These are phyloP conservation scores for Heterobasidion occidentale DNA, from an alignment of 1,284 basidiomycete genomes.

Conservation along the genomic window DNA sequence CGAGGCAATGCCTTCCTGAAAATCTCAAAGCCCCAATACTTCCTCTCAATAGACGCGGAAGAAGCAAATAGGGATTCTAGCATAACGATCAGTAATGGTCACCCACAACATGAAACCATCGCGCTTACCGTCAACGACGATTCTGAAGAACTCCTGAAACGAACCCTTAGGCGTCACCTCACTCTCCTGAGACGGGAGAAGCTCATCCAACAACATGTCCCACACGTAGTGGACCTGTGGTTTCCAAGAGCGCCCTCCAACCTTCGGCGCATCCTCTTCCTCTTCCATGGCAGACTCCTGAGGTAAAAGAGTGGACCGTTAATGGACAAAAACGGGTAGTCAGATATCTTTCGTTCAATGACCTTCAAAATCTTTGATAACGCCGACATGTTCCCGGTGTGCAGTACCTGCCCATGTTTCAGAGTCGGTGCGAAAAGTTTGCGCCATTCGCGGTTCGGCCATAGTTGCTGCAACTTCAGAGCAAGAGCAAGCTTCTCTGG, in stretches of 20 bases:
- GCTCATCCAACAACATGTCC: constrained; percentile 74
- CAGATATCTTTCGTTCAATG: constrained; percentile 7
- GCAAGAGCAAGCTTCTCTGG: constrained; percentile 85
- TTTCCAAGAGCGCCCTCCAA: constrained; percentile 58
- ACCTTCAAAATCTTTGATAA: constrained; percentile 84
- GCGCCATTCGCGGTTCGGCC: constrained; percentile 64
- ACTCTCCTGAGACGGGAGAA: constrained; percentile 46
- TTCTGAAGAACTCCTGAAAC: constrained; percentile 86
- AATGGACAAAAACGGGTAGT: not conserved
- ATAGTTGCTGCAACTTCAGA: constrained; percentile 57
- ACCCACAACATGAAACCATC: not conserved
- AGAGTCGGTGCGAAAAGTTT: constrained; percentile 68
- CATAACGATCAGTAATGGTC: not conserved
- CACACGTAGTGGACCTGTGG: constrained; percentile 91
- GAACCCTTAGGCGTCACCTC: constrained; percentile 42
- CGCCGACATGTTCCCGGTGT: constrained; percentile 59
- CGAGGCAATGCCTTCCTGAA: constrained; percentile 77
- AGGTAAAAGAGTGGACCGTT: not conserved
- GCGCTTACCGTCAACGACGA: constrained; percentile 80
- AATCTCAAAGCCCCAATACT: constrained; percentile 94
- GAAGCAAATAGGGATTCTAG: constrained; percentile 84
- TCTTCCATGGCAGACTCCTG: constrained; percentile 50
- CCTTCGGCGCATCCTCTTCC: constrained; percentile 29
- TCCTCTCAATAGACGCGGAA: constrained; percentile 81
- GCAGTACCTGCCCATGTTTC: constrained; percentile 64